A percentile compares a stretch with the other conserved stretches of the same genome.
Conservation (phyloP, 2,329 filamentous ascomycete species). For the Trichoderma sp. region DNA sequence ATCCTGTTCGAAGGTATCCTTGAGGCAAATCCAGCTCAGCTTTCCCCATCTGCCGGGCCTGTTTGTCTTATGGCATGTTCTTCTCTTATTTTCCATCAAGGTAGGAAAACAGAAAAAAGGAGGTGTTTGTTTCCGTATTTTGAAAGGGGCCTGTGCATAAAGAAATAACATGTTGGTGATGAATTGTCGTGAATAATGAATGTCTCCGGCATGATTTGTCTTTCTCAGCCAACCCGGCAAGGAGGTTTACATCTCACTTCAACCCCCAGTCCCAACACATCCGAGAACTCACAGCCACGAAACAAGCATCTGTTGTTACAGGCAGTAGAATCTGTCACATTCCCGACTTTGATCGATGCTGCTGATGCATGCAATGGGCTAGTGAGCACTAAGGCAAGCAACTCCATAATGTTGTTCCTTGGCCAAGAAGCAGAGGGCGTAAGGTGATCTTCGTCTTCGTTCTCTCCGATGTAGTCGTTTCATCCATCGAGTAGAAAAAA, state of each 20-base stretch:
- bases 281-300: background rate
- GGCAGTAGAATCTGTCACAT: background rate
- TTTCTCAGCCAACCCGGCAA: background rate
- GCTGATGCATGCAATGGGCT: background rate
- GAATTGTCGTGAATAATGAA: background rate
- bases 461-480: background rate
- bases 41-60: background rate
- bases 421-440: background rate
- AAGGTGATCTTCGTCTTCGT: background rate
- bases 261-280: background rate
- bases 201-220: background rate
- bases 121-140: background rate
- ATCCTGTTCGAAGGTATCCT: background rate
- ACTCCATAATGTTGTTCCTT: background rate
- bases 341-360: background rate
- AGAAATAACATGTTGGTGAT: background rate
- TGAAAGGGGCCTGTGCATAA: background rate
- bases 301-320: background rate
- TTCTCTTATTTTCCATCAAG: background rate
- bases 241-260: background rate
- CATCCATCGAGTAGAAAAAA: background rate
- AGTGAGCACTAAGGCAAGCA: conserved; percentile 10
- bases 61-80: background rate
- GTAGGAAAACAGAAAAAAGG: background rate
- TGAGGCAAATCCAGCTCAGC: background rate